These are phyloP conservation scores for Aspergillus quadrilineatus DNA, from an alignment of 2,329 filamentous ascomycete species.

Conservation along the genomic window DNA sequence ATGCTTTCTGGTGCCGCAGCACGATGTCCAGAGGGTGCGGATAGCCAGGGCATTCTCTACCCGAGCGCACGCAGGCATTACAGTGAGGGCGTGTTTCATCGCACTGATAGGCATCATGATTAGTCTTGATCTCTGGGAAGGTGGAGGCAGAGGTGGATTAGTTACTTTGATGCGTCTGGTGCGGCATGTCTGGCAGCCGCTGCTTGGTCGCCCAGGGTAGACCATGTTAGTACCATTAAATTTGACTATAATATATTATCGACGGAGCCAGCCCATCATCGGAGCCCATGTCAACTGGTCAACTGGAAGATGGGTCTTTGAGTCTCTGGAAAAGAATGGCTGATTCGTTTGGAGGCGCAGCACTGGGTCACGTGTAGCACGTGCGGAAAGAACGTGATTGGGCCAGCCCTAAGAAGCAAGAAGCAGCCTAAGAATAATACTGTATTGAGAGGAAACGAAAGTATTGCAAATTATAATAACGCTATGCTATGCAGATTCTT, in stretches of 20 bases:
- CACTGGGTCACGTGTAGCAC: background rate
- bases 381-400: conserved; percentile 1
- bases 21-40: conserved; percentile 30
- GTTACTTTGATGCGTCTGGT: conserved; percentile 31
- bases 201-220: conserved; percentile 30
- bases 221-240: conserved; percentile 21
- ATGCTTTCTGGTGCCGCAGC: conserved; percentile 26
- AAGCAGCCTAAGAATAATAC: too few relatives aligned
- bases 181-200: conserved; percentile 30
- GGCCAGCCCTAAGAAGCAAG: background rate
- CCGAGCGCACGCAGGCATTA: conserved; percentile 28
- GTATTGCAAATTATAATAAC: background rate
- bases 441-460: background rate
- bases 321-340: background rate
- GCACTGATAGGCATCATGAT: conserved; percentile 19
- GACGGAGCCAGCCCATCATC: background rate
- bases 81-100: conserved; percentile 33
- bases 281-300: background rate
- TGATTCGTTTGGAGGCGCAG: conserved; percentile 1
- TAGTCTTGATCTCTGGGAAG: background rate
- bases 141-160: background rate
- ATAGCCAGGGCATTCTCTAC: conserved; percentile 31
- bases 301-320: background rate
- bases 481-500: conserved; percentile 1
- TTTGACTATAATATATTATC: background rate